phyloP scores from a whole-genome alignment of 2,329 filamentous ascomycete genomes.

The Fusarium paranaense region DNA sequence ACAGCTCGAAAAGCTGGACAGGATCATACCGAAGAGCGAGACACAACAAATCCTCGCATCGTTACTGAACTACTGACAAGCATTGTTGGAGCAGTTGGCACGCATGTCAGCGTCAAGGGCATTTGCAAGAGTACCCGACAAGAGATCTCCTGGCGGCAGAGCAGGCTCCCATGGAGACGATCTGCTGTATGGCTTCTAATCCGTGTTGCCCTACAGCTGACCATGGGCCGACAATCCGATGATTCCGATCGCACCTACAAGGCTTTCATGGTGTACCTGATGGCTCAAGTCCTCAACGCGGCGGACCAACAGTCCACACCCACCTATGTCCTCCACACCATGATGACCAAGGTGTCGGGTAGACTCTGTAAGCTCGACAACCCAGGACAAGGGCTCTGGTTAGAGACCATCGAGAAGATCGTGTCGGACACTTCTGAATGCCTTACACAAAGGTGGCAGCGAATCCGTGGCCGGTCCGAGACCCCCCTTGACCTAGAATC shows the following conservation, averaged over 20 bases:
- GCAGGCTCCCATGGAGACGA: conserved; percentile 56
- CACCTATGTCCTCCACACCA: conserved; percentile 25
- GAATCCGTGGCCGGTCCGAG: neutral
- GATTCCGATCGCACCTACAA: conserved; percentile 12
- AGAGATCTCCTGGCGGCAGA: conserved; percentile 59
- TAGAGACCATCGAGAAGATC: neutral
- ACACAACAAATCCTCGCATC: conserved; percentile 61
- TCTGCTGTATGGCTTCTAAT: conserved; percentile 68
- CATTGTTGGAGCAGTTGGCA: conserved; percentile 54
- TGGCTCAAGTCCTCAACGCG: neutral
- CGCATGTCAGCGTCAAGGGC: conserved; percentile 27
- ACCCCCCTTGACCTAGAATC: neutral
- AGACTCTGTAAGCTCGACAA: conserved; percentile 24
- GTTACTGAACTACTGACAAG: conserved; percentile 61
- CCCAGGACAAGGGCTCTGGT: conserved; percentile 3
- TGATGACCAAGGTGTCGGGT: conserved; percentile 24
- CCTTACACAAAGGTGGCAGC: conserved; percentile 14
- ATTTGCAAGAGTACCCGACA: conserved; percentile 65
- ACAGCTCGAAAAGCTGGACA: conserved; percentile 52
- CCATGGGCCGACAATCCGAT: neutral
- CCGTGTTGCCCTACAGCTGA: conserved; percentile 61
- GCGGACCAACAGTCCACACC: neutral
- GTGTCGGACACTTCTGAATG: neutral
- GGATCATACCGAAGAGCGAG: conserved; percentile 55
- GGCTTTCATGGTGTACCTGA: conserved; percentile 29